Conservation (phyloP, 306 rosid genomes). For the Carpinus viminea region DNA sequence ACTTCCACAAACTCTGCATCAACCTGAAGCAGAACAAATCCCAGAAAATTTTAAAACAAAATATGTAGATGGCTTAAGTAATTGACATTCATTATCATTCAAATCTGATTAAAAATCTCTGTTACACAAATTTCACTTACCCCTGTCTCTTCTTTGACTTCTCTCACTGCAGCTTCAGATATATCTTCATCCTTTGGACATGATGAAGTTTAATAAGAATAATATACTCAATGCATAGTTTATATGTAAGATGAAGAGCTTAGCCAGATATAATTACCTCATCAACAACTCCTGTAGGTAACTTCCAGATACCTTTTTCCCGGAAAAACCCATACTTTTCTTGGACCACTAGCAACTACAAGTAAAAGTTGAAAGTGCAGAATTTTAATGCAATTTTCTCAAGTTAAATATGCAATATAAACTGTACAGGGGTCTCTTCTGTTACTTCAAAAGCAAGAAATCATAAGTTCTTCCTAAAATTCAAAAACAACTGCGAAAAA, state of each 20-base stretch:
- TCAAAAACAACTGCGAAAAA: background rate
- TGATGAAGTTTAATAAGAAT: conserved; percentile 24
- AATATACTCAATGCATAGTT: conserved; percentile 11
- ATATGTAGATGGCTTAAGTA: background rate
- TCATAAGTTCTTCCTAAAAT: background rate
- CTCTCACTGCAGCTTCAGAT: conserved; percentile 70
- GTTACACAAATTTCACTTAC: conserved; percentile 45
- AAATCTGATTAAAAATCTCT: conserved; percentile 6
- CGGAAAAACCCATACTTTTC: conserved; percentile 64
- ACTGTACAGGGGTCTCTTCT: background rate
- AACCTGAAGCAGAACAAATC: conserved; percentile 58
- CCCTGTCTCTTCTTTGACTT: conserved; percentile 92
- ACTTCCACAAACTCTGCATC: conserved; percentile 79
- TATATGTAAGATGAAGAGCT: conserved; percentile 6
- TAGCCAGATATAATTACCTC: conserved; percentile 46
- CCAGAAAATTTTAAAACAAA: conserved; percentile 17
- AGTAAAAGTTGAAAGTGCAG: conserved; percentile 10
- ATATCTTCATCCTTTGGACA: conserved; percentile 79
- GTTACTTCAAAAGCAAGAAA: background rate
- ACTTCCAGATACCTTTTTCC: conserved; percentile 74
- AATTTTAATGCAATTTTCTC: background rate
- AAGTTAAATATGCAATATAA: background rate
- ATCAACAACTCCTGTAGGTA: conserved; percentile 84
- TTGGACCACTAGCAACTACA: conserved; percentile 79
- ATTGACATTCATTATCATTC: conserved; percentile 9